These are phyloP conservation scores for Achlya hypogyna DNA, from an alignment of 352 stramenopile genomes.

Conservation along the genomic window DNA sequence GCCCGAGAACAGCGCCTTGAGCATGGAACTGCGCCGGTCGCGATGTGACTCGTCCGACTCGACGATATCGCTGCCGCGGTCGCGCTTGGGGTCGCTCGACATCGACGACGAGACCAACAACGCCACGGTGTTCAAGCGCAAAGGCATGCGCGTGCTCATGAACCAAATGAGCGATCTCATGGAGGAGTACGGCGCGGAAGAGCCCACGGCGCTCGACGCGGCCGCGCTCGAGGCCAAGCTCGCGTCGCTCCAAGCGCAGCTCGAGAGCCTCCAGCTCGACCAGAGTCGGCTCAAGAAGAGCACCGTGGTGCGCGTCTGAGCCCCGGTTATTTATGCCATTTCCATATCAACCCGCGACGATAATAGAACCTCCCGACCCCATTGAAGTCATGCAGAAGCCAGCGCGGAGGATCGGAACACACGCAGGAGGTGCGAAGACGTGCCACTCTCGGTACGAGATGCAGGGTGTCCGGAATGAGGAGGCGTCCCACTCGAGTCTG, in stretches of 20 bases:
- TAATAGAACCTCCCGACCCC: too few species aligned
- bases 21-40: constrained; percentile 11
- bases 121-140: constrained; percentile 5
- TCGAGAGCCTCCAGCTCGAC: constrained; percentile 15
- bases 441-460: too few species aligned
- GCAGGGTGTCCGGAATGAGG: too few species aligned
- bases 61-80: constrained; percentile 7
- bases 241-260: constrained; percentile 10
- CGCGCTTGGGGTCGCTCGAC: constrained; percentile 11
- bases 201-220: not conserved
- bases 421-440: too few species aligned
- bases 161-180: constrained; percentile 21
- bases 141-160: constrained; percentile 13
- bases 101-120: constrained; percentile 10
- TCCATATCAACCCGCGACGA: too few species aligned
- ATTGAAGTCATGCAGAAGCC: too few species aligned
- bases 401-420: too few species aligned
- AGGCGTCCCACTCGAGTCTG: too few species aligned
- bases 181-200: constrained; percentile 11
- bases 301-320: constrained; percentile 14
- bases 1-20: constrained; percentile 14
- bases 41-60: constrained; percentile 16
- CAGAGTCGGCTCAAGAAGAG: constrained; percentile 15
- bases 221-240: constrained; percentile 13
- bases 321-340: constrained; percentile 5